Evolutionary conservation across 129 eudicot genomes (phyloP), one percentile per base, ranked within the genome.

Genomic region (Centaurea solstitialis): DNA sequence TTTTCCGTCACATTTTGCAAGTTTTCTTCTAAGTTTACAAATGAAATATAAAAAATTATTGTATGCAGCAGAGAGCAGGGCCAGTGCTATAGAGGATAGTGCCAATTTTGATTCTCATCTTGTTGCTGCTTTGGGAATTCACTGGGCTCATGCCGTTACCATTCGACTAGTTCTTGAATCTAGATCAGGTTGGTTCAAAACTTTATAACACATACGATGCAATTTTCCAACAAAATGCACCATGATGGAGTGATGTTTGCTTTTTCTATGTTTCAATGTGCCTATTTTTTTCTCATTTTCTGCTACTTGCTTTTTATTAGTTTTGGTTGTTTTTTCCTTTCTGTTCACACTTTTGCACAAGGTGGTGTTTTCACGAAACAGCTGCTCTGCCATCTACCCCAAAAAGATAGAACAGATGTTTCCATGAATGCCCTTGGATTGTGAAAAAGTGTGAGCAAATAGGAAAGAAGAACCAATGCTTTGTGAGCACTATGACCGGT

Each of bases 111-210:
- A 88, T 75, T 93, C 93, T 78, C 94, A 88, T 85, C 97, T 93
- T 68, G 92, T 93, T 87, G 97, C 98, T 86, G 98, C 98, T 74
- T 73, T 93, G 78, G 98, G 98, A 24, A 89, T 93, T 74, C 92
- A 88, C 74, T 93, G 98, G 98, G 97, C 97, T 45, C 98, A 93
- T 93, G 97, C 94, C 72, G 98, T 93, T 70, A 89, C 89, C 59
- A 80, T 93, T 22, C 92, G 97, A 38, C 97, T 93, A 45, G 92
- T 93, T 81, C 94, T 93, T 67, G 98, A 93, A 86, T 81, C 91
- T 78, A 83, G 82, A 86, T 89, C 97, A 88, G 98, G 97, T 93
- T 61, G 38, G 87, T 85, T 72, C 35, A 30, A 41, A 20, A 70
- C 70, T 26, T 43, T 21, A 11, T 26, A 41, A 8, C 12, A 3